Percentiles rank a stretch among this genome's conserved stretches.
phyloP scores from a whole-genome alignment of 805 yeast species.

The Metschnikowia peoriensis region DNA sequence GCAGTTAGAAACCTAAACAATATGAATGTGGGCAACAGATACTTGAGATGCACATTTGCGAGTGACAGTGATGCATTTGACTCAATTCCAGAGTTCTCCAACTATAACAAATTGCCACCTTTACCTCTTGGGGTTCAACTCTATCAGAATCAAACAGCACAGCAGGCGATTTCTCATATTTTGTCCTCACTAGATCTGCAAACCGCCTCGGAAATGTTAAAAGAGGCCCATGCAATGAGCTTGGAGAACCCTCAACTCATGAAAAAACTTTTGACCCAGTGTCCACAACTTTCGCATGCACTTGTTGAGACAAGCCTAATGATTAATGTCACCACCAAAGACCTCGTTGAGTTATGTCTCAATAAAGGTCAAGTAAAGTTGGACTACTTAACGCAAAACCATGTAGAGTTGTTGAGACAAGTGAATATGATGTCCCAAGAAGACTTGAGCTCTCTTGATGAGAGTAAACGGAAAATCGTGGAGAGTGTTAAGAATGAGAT shows the following conservation, averaged over 20 bases:
- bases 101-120: constrained; percentile 32
- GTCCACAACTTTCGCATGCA: constrained; percentile 83
- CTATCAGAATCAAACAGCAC: constrained; percentile 38
- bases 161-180: constrained; percentile 40
- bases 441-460: constrained; percentile 30
- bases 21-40: constrained; percentile 69
- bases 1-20: constrained; percentile 89
- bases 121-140: constrained; percentile 43
- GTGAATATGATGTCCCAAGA: constrained; percentile 28
- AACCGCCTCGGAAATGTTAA: constrained; percentile 50
- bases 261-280: constrained; percentile 56
- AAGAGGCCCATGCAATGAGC: constrained; percentile 20
- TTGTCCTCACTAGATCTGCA: constrained; percentile 47
- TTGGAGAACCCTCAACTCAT: constrained; percentile 54
- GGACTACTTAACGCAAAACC: constrained; percentile 31
- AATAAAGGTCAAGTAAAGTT: constrained; percentile 32
- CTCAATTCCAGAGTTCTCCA: constrained; percentile 18
- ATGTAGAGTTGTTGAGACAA: constrained; percentile 30
- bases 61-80: constrained; percentile 39
- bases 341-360: constrained; percentile 35
- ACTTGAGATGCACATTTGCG: constrained; percentile 71
- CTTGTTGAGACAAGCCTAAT: constrained; percentile 64
- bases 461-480: constrained; percentile 19
- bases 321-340: constrained; percentile 34
- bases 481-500: constrained; percentile 19